Evolutionary conservation across 2,329 filamentous ascomycete genomes (phyloP), one percentile per base, ranked within the genome.

Genomic region (Orbilia javanica): DNA sequence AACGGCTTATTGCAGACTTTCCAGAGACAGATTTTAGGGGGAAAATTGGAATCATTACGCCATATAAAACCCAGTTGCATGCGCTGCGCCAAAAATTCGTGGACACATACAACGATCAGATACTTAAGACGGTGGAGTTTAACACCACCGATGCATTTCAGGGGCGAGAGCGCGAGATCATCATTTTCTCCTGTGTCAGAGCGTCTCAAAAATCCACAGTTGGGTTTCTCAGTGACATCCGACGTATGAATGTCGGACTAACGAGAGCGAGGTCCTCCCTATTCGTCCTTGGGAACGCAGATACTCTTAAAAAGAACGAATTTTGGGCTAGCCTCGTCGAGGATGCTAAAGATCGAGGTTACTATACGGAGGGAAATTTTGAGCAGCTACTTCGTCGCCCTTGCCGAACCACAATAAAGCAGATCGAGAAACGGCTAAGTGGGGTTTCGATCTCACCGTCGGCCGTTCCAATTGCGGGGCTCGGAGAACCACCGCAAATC

Each of bases 81-180:
- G 91, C 94, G 83, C 87, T 99, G 74, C 94, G 92, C 80, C 86
- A 87, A 55, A 90, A 90, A 1, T 99, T 99, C 83, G 85, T 87
- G 7, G 86, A 88, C 13, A 87, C 87, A 50, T 98, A 92, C 82
- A 94, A 95, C 39, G 89, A 92, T 2, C 85, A 84, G 0, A 94
- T 99, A 80, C 88, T 90, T 25, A 90, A 92, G 34, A 88, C 88
- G 20, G 92, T 99, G 80, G 96, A 99, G 81, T 99, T 99, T 88
- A 99, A 99, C 84, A 99, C 96, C 0, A 99, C 96, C 0, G 96
- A 99, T 85, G 96, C 96, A 18, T 99, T 97, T 84, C 94, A 99
- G 84, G 96, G 96, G 79, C 90, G 96, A 81, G 96, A 99, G 84
- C 96, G 94, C 82, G 96, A 99, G 83, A 91, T 99, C 79, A 98